These are phyloP conservation scores for Diaporthe eres DNA, from an alignment of 2,329 filamentous ascomycete genomes.

Conservation along the genomic window DNA sequence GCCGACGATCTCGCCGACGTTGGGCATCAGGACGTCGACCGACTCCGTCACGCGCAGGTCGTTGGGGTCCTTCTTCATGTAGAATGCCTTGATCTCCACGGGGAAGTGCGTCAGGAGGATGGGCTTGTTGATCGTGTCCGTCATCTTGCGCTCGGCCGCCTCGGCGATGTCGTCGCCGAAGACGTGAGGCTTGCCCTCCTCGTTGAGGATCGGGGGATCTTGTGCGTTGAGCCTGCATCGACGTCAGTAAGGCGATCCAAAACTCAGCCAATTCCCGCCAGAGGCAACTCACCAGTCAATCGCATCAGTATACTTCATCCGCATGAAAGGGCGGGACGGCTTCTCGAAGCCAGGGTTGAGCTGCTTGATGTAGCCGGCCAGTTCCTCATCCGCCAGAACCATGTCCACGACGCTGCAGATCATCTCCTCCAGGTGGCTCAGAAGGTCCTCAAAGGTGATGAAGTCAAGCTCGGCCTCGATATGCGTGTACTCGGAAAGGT, in stretches of 20 bases:
- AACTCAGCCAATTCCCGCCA: neutral
- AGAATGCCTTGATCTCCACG: slow-evolving; percentile 97
- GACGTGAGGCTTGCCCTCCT: slow-evolving; percentile 88
- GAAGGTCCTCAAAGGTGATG: slow-evolving; percentile 91
- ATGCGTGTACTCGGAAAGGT: slow-evolving; percentile 96
- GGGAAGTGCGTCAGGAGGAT: slow-evolving; percentile 99
- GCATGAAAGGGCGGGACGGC: slow-evolving; percentile 88
- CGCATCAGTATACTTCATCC: slow-evolving; percentile 84
- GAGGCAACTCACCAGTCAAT: slow-evolving; percentile 40
- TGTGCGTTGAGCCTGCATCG: slow-evolving; percentile 88
- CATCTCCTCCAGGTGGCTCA: slow-evolving; percentile 87
- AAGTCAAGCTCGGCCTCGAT: slow-evolving; percentile 97
- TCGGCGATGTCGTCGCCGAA: slow-evolving; percentile 99
- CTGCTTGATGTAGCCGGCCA: slow-evolving; percentile 80
- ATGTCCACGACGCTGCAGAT: slow-evolving; percentile 89
- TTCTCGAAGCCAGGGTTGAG: slow-evolving; percentile 92
- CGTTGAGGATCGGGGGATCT: slow-evolving; percentile 85
- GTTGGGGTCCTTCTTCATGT: slow-evolving; percentile 91
- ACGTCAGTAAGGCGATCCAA: slow-evolving; percentile 8
- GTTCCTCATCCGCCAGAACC: slow-evolving; percentile 79
- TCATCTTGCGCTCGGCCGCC: slow-evolving; percentile 96
- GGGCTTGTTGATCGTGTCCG: slow-evolving; percentile 93
- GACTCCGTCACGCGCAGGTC: slow-evolving; percentile 92
- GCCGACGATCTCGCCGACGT: slow-evolving; percentile 96
- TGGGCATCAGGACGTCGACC: slow-evolving; percentile 89